Conservation (phyloP, 331 rosid species). For the Cucumis variabilis region DNA sequence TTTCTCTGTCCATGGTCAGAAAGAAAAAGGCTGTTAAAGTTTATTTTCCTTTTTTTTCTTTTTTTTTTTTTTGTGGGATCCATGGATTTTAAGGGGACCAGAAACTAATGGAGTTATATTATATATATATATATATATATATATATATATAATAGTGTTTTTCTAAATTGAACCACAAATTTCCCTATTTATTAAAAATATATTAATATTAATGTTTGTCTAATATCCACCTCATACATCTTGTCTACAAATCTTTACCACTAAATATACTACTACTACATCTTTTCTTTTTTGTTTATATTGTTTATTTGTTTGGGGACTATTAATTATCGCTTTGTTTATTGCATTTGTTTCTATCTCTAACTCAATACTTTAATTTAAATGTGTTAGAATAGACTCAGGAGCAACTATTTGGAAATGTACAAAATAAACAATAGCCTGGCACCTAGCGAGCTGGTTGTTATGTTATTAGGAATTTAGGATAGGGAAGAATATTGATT, state of each 20-base stretch:
- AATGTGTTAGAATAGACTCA: background rate
- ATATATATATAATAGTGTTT: background rate
- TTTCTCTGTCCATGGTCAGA: background rate
- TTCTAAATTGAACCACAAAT: background rate
- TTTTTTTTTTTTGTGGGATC: background rate
- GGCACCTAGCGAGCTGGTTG: background rate
- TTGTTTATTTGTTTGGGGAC: background rate
- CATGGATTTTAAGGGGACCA: slow-evolving; percentile 1
- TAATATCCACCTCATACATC: background rate
- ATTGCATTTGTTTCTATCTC: slow-evolving; percentile 8
- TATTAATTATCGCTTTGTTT: background rate
- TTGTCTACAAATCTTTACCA: background rate
- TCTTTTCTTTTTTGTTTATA: background rate
- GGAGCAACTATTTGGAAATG: background rate
- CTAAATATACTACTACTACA: background rate
- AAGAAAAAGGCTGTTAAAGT: background rate
- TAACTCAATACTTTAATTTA: background rate
- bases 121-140: too few relatives aligned
- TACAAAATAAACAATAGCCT: background rate
- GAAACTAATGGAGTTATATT: background rate
- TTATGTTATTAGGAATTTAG: background rate
- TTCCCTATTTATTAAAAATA: background rate
- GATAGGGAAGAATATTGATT: background rate
- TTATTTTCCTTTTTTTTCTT: too few relatives aligned
- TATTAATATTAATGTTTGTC: too few relatives aligned